Conservation (phyloP, 805 yeast genomes). For the Debaryomyces prosopidis region DNA sequence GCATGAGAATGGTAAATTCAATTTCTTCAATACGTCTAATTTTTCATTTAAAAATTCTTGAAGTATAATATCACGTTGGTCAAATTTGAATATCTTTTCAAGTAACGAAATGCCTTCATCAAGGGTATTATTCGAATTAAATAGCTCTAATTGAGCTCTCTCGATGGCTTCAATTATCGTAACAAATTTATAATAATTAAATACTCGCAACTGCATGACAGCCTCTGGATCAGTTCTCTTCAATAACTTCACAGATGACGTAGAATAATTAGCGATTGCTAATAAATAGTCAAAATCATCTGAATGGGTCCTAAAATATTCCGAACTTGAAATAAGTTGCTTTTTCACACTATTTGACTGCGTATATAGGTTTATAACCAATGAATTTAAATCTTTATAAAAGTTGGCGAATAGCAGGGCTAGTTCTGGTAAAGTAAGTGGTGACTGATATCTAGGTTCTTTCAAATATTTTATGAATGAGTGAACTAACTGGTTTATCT, state of each 20-base stretch:
- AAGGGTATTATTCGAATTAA: constrained; percentile 19
- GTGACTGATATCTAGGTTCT: constrained; percentile 45
- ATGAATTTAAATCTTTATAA: constrained; percentile 38
- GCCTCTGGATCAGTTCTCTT: constrained; percentile 39
- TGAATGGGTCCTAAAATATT: constrained; percentile 29
- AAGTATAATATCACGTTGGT: constrained; percentile 35
- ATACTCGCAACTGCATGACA: constrained; percentile 37
- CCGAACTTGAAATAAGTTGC: constrained; percentile 31
- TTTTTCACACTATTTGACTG: constrained; percentile 41
- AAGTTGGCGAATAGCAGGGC: constrained; percentile 33
- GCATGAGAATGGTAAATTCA: constrained; percentile 27
- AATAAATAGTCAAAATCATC: constrained; percentile 37
- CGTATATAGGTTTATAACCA: constrained; percentile 32
- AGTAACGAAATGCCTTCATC: constrained; percentile 33
- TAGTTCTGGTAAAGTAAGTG: constrained; percentile 36
- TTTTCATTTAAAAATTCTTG: constrained; percentile 39
- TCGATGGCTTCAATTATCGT: constrained; percentile 34
- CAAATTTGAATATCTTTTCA: constrained; percentile 41
- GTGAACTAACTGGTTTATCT: constrained; percentile 23
- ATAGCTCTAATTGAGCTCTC: constrained; percentile 30
- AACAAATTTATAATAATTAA: constrained; percentile 41
- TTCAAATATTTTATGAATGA: constrained; percentile 35
- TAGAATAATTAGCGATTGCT: constrained; percentile 42
- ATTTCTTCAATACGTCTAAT: constrained; percentile 22
- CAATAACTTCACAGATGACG: constrained; percentile 35